Evolutionary conservation across 495 filamentous ascomycete genomes (phyloP).

Genomic region (Endocarpon pusillum): DNA sequence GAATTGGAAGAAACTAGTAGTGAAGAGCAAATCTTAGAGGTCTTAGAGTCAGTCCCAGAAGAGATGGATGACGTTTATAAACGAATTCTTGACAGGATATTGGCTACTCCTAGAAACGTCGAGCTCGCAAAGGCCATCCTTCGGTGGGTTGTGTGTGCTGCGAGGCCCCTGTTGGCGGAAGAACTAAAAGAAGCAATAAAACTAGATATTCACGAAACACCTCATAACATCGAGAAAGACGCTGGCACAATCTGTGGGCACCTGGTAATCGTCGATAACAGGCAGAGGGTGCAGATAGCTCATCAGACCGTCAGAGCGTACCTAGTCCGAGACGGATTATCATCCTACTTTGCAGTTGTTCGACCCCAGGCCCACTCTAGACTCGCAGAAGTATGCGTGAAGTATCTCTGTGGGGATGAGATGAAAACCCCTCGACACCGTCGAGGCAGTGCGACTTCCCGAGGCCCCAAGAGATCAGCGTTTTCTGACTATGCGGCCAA

Average conservation of each 20-base stretch:
- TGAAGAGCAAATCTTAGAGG: slow-evolving; percentile 11
- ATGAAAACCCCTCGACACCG: slow-evolving; percentile 12
- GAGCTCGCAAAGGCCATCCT: slow-evolving; percentile 17
- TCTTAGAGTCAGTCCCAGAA: slow-evolving; percentile 16
- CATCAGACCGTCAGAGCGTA: slow-evolving; percentile 21
- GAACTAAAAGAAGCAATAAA: slow-evolving; percentile 19
- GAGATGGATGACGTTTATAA: slow-evolving; percentile 22
- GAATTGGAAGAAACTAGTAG: slow-evolving; percentile 14
- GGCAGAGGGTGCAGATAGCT: slow-evolving; percentile 12
- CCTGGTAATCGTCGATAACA: slow-evolving; percentile 16
- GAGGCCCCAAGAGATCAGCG: slow-evolving; percentile 2
- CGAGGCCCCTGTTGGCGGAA: slow-evolving; percentile 12
- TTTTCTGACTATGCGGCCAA: slow-evolving; percentile 15
- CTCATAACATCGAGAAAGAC: slow-evolving; percentile 13
- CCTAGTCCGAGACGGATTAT: slow-evolving; percentile 9
- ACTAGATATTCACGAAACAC: slow-evolving; percentile 13
- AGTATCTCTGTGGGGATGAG: slow-evolving; percentile 12
- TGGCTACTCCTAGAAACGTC: slow-evolving; percentile 2
- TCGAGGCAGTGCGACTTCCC: slow-evolving; percentile 2
- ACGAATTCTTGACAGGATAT: slow-evolving; percentile 11
- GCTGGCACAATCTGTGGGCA: slow-evolving; percentile 19
- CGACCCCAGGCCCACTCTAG: too few species aligned
- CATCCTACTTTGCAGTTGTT: slow-evolving; percentile 16
- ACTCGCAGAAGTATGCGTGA: slow-evolving; percentile 13
- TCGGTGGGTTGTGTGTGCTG: slow-evolving; percentile 15